phyloP scores from a whole-genome alignment of 2,329 filamentous ascomycete species.

The Neoarthrinium moseri region DNA sequence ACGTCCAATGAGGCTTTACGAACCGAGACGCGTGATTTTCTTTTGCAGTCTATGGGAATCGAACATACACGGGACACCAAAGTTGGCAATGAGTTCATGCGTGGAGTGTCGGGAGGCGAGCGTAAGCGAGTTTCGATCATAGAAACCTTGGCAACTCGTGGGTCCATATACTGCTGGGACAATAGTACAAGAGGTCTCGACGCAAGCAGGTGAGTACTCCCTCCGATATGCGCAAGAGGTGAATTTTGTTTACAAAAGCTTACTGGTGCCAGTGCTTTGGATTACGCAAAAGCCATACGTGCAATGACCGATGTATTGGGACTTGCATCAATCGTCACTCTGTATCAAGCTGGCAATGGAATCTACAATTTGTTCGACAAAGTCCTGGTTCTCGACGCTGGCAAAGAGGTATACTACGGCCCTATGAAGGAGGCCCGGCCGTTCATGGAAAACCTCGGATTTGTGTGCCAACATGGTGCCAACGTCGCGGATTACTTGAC shows the following conservation, averaged over 20 bases:
- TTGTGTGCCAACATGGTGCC: conserved; percentile 59
- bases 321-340: conserved; percentile 58
- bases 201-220: conserved; percentile 50
- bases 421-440: conserved; percentile 55
- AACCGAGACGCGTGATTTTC: conserved; percentile 56
- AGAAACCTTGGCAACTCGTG: conserved; percentile 58
- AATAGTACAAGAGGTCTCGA: conserved; percentile 66
- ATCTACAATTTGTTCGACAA: conserved; percentile 72
- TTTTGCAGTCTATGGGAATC: conserved; percentile 48
- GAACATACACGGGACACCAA: conserved; percentile 51
- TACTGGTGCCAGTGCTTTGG: conserved; percentile 41
- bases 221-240: not conserved
- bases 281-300: conserved; percentile 51
- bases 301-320: conserved; percentile 11
- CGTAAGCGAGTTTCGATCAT: conserved; percentile 69
- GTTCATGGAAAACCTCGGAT: conserved; percentile 66
- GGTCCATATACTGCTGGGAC: conserved; percentile 64
- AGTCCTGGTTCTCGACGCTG: conserved; percentile 65
- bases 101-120: conserved; percentile 68
- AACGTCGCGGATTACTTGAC: conserved; percentile 68
- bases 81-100: conserved; percentile 65
- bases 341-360: conserved; percentile 70
- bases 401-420: conserved; percentile 66
- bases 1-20: conserved; percentile 1
- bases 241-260: not conserved